A percentile compares a stretch with the other conserved stretches of the same genome.
Conservation (phyloP, 2,329 filamentous ascomycete species). For the Cordyceps tenuipes region DNA sequence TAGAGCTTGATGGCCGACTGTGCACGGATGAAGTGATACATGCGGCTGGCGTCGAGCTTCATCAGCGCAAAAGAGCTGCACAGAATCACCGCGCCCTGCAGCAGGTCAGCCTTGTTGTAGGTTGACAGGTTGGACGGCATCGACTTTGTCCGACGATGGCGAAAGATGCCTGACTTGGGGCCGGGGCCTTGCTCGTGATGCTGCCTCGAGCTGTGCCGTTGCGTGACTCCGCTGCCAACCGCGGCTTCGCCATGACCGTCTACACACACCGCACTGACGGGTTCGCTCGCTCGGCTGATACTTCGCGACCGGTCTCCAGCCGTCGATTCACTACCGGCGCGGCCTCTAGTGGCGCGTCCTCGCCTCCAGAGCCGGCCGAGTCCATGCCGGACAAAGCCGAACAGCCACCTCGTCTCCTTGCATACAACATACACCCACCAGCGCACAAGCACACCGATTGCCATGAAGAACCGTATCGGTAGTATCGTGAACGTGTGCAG, state of each 20-base stretch:
- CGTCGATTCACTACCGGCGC: conserved; percentile 24
- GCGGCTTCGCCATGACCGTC: background rate
- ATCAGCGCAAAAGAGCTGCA: conserved; percentile 78
- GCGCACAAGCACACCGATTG: conserved; percentile 62
- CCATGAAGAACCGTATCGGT: conserved; percentile 78
- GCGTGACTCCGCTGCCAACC: conserved; percentile 1
- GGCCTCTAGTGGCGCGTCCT: conserved; percentile 35
- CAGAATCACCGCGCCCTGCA: conserved; percentile 84
- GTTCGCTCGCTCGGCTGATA: conserved; percentile 28
- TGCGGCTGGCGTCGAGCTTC: conserved; percentile 87
- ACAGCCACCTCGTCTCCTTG: conserved; percentile 64
- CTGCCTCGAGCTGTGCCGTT: conserved; percentile 14
- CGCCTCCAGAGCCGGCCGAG: conserved; percentile 69
- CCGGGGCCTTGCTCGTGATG: conserved; percentile 20
- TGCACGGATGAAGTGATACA: conserved; percentile 96
- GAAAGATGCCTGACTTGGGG: conserved; percentile 29
- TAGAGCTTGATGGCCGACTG: conserved; percentile 98
- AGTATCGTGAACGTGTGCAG: conserved; percentile 94
- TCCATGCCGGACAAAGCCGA: conserved; percentile 70
- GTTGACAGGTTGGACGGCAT: conserved; percentile 76
- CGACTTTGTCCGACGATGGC: conserved; percentile 71
- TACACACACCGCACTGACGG: conserved; percentile 12
- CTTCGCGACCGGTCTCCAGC: conserved; percentile 31
- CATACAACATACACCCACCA: conserved; percentile 71
- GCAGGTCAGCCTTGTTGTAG: conserved; percentile 88